Base-by-base conservation (phyloP, 2,329 filamentous ascomycete genomes). In the Exophiala viscosa region DNA sequence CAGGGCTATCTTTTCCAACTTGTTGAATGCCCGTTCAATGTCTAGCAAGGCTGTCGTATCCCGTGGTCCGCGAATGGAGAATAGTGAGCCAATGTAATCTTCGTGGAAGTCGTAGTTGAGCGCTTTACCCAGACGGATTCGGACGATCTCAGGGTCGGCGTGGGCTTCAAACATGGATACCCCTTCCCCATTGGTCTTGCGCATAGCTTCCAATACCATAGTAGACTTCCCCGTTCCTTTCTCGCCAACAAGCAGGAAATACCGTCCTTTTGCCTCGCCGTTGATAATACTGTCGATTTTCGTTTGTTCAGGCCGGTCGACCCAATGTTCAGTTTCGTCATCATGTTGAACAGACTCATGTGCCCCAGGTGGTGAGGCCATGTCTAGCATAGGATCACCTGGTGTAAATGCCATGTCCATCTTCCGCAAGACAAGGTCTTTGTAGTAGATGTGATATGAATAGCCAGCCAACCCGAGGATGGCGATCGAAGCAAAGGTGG, bases 101-200 rank as follows among this genome's bases (percentile, higher is more conserved):
- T 97, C 93, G 66, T 97, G 90, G 64, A 88, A 99, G 67, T 99
- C 93, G 68, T 91, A 99, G 68, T 99, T 91, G 36, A 99, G 77
- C 1, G 91, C 90, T 67, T 96, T 96, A 20, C 93, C 93, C 3
- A 99, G 80, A 3, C 93, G 82, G 39, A 96, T 87, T 14, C 93
- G 87, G 68, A 99, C 95, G 54, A 99, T 95, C 65, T 99, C 93
- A 1, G 91, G 80, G 68, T 99, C 91, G 4, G 90, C 87, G 70
- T 99, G 93, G 1, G 92, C 91, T 71, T 99, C 93, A 65, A 97
- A 88, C 89, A 99, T 96, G 61, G 91, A 87, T 40, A 92, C 86
- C 17, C 89, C 89, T 55, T 93, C 87, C 3, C 90, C 93, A 57
- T 96, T 82, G 50, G 91, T 86, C 69, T 95, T 95, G 48, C 86